Evolutionary conservation across 208 protist species (phyloP).

Genomic region (Leishmania arabica): DNA sequence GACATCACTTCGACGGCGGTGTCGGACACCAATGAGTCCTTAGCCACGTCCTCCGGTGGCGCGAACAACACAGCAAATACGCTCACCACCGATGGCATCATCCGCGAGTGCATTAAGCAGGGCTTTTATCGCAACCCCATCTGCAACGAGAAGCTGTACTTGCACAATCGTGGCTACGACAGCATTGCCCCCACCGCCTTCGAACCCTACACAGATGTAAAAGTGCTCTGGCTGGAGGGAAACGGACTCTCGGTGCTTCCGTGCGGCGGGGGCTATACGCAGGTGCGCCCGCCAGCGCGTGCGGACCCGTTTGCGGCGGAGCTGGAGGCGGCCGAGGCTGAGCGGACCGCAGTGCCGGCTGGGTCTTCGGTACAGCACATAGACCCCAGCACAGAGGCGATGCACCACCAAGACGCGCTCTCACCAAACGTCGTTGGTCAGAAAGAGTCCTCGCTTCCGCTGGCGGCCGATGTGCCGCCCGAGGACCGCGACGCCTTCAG

Average conservation of each 20-base stretch:
- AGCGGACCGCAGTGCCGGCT: not conserved
- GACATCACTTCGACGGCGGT: conserved; percentile 46
- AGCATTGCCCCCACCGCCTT: conserved; percentile 83
- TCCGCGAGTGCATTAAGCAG: conserved; percentile 84
- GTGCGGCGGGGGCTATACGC: conserved; percentile 54
- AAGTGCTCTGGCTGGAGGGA: conserved; percentile 94
- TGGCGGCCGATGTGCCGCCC: conserved; percentile 13
- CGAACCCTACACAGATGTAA: conserved; percentile 85
- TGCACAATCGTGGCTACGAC: conserved; percentile 93
- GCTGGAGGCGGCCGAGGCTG: conserved; percentile 13
- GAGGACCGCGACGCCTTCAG: conserved; percentile 73
- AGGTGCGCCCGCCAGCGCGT: conserved; percentile 40
- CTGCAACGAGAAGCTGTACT: conserved; percentile 95
- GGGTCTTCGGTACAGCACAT: conserved; percentile 15
- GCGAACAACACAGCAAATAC: conserved; percentile 6
- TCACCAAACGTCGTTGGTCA: not conserved
- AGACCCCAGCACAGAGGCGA: conserved; percentile 14
- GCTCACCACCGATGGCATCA: conserved; percentile 85
- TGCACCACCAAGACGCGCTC: not conserved
- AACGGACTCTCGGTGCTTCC: conserved; percentile 80
- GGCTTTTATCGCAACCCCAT: conserved; percentile 90
- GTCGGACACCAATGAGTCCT: conserved; percentile 27
- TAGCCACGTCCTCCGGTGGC: conserved; percentile 8
- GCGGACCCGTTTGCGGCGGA: conserved; percentile 31
- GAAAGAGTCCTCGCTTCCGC: conserved; percentile 12